Base-by-base conservation (phyloP, 805 yeast species). In the Nakazawaea peltata region DNA sequence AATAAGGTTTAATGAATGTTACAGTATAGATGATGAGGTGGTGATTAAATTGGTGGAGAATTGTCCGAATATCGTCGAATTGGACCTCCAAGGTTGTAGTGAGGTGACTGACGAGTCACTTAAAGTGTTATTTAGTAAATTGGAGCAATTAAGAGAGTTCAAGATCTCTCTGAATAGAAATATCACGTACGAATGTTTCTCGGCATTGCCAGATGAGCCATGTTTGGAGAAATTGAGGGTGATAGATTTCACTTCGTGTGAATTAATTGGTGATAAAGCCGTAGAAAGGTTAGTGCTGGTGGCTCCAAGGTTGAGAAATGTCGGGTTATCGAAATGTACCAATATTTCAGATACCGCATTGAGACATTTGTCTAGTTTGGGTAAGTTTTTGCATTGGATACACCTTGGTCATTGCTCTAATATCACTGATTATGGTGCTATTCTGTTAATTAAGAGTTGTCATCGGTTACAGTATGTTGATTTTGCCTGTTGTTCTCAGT, bases 371-470 rank as follows among this genome's bases (percentile, higher is more conserved):
- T 71, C 94, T 5, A 68, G 67, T 21, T 65, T 92, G 40, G 94
- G 90, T 4, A 73, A 81, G 49, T 78, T 79, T 45, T 65, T 90
- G 45, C 96, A 87, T 50, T 86, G 87, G 47, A 69, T 92, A 33
- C 97, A 92, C 60, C 69, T 90, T 41, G 97, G 97, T 13, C 97
- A 90, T 61, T 92, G 98, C 62, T 71, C 77, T 30, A 75, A 81
- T 50, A 82, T 90, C 39, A 90, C 97, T 1, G 97, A 90, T 59
- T 71, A 67, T 42, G 97, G 97, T 15, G 92, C 92, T 13, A 70
- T 74, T 19, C 67, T 72, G 9, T 64, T 90, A 41, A 83, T 85
- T 10, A 70, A 81, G 44, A 69, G 71, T 31, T 92, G 97, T 51
- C 82, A 81, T 39, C 67, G 95, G 40, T 75, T 90, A 39, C 94